Conservation (phyloP, 257 asterid species). For the Avicennia marina region DNA sequence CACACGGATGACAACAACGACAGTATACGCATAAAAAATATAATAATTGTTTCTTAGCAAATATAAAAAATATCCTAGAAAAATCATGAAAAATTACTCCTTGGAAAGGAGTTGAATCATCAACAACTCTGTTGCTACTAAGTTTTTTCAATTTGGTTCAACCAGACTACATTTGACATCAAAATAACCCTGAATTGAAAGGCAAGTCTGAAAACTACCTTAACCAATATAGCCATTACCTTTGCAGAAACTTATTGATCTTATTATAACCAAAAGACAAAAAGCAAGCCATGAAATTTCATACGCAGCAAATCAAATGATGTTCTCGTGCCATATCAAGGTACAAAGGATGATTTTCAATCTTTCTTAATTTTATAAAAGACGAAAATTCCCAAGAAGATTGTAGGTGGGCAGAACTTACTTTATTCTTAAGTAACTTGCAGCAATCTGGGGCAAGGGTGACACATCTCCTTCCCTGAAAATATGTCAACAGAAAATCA, state of each 20-base stretch:
- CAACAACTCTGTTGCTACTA: not conserved
- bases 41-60: not conserved
- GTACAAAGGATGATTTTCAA: not conserved
- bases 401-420: slow-evolving; percentile 32
- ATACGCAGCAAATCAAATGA: not conserved
- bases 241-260: not conserved
- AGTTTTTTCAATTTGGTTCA: not conserved
- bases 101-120: not conserved
- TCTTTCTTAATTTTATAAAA: not conserved
- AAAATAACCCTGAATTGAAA: not conserved
- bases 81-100: not conserved
- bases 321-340: not conserved
- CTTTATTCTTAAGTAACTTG: slow-evolving; percentile 85
- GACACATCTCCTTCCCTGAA: slow-evolving; percentile 63
- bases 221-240: not conserved
- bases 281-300: slow-evolving; percentile 12
- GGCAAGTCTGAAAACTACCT: slow-evolving; percentile 10
- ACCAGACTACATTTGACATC: slow-evolving; percentile 4
- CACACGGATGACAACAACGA: not conserved
- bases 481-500: slow-evolving; percentile 25
- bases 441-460: slow-evolving; percentile 86
- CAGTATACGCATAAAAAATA: slow-evolving; percentile 1
- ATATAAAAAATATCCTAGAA: not conserved
- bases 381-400: slow-evolving; percentile 1
- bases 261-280: slow-evolving; percentile 1